Evolutionary conservation across 1,139 yeast genomes (phyloP), one percentile per base, ranked within the genome.

Genomic region (Diutina neorugosa): DNA sequence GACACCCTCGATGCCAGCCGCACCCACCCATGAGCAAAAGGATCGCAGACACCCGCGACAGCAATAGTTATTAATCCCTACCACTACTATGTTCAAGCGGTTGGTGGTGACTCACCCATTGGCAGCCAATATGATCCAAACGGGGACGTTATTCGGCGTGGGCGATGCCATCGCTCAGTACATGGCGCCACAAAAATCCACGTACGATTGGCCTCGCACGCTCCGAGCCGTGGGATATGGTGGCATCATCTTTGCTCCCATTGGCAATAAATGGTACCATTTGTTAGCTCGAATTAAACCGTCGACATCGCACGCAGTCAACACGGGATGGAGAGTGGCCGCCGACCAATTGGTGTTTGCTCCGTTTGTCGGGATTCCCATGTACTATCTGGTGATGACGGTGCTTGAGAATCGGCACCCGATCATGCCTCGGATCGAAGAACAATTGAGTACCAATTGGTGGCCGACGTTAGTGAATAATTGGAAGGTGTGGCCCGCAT

Each of bases 401-500:
- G 52, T 80, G 2, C 66, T 90, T 70, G 94, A 87, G 62, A 56
- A 67, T 6, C 64, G 9, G 54, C 43, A 53, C 6, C 51, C 43
- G 7, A 9, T 34, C 19, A 19, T 9, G 6, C 55, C 55, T 8
- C 73, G 70, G 14, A 68, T 77, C 4, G 60, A 63, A 48, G 52
- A 58, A 4, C 81, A 80, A 57, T 63, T 84, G 31, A 48, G 65
- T 1, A 65, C 69, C 16, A 77, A 78, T 55, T 82, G 82, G 79
- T 73, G 78, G 79, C 66, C 69, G 5, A 86, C 95, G 0, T 66
- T 88, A 48, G 57, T 69, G 37, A 77, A 85, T 37, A 89, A 88
- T 64, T 90, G 96, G 96, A 59, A 74, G 51, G 85, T 90, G 8
- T 90, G 97, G 97, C 97, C 96, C 0, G 70, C 79, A 0, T 83